Base-by-base conservation (phyloP, 192 early-diverging fungal genomes). In the Nowakowskiella sp. region DNA sequence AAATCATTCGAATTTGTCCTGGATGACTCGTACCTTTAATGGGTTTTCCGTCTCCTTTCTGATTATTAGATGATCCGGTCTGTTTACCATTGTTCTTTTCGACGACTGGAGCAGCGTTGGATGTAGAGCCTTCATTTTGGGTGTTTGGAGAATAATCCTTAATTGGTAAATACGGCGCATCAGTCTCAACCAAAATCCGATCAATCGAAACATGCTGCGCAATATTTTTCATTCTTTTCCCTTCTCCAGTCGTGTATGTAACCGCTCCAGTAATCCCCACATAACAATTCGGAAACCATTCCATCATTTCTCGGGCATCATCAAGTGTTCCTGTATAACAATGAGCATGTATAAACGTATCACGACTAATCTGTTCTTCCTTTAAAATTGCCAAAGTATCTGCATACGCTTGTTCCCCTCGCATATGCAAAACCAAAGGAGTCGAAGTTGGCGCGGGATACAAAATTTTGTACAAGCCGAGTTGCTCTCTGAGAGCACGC, bases 351-450 rank as follows among this genome's bases (percentile, higher is more conserved):
- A 54, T 54, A 6, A 21, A 49, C 6, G 16, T 16, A 54, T 8
- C 9, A 4, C 8, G 5, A 6, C 42, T 36, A 26, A 54, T 5
- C 10, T 22, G 4, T 9, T 22, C 6, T 47, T 45, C 22, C 47
- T n/a, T n/a, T n/a, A 54, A 4, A 47, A 54, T 54, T 7, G 7
- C 44, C 16, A 49, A 39, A 22, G 52, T 54, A 29, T 54, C 52
- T 6, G 22, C 34, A 5, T 54, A 36, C 4, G 52, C 52, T 10
- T 54, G n/a, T n/a, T n/a, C n/a, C n/a, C n/a, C 52, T 16, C 52
- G 52, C 23, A 47, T 49, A 26, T 54, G 52, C 42, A 54, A 7
- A 5, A 54, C 44, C 6, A 54, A n/a, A 5, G 52, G 52, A 49
- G 47, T 10, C n/a, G 13, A 25, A 54, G 5, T 26, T 54, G 52